A percentile compares a stretch with the other conserved stretches of the same genome.
phyloP scores from a whole-genome alignment of 805 yeast genomes.

The Yamadazyma endophytica region DNA sequence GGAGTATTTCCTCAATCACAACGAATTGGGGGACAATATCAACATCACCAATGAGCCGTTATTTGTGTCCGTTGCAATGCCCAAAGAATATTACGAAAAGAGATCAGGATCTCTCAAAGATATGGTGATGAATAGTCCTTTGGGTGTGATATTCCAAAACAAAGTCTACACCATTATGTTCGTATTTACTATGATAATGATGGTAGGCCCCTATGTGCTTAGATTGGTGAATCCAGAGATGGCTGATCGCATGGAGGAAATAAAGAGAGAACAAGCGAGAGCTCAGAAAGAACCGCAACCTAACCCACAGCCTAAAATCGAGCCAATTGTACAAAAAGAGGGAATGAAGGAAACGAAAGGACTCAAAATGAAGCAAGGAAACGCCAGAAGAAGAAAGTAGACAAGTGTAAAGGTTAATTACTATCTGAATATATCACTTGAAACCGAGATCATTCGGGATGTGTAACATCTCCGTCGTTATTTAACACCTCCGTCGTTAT shows the following conservation, averaged over 20 bases:
- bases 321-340: constrained; percentile 2
- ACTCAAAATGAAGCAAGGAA: not conserved
- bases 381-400: not conserved
- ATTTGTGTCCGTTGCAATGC: constrained; percentile 13
- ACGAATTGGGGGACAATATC: not conserved
- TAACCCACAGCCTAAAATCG: constrained; percentile 1
- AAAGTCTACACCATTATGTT: constrained; percentile 32
- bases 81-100: constrained; percentile 31
- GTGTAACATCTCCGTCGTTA: no score
- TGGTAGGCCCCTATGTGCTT: constrained; percentile 29
- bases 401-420: no score
- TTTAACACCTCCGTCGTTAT: no score
- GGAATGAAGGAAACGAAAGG: constrained; percentile 2
- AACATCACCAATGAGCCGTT: constrained; percentile 15
- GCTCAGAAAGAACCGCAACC: not conserved
- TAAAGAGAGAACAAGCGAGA: constrained; percentile 9
- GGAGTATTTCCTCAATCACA: constrained; percentile 16
- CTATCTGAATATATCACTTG: no score
- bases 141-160: constrained; percentile 38
- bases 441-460: no score
- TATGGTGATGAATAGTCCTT: constrained; percentile 35
- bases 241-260: constrained; percentile 26
- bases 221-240: constrained; percentile 32
- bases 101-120: constrained; percentile 25
- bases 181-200: constrained; percentile 20